Base-by-base conservation (phyloP, 2,329 filamentous ascomycete species). In the Fusarium musae region DNA sequence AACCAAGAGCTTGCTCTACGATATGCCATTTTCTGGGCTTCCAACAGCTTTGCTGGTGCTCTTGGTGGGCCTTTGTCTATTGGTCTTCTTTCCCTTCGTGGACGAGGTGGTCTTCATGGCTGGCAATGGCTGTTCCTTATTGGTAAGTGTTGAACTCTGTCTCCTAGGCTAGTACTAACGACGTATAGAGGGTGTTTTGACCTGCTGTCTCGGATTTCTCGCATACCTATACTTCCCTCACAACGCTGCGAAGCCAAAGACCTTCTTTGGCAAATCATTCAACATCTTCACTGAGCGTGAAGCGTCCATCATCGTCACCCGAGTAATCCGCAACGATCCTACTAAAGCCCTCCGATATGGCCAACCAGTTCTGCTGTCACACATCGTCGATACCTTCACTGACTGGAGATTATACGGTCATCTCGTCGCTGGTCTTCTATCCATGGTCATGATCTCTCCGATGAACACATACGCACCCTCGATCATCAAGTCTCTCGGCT, bases 51-150 rank as follows among this genome's bases (percentile, higher is more conserved):
- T 37, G 78, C 79, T 1, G 78, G 78, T 17, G 77, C 76, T 15
- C 68, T 78, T 6, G 73, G 78, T 5, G 78, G 78, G 1, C 78
- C 78, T 5, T 21, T 80, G 10, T 75, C 78, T 0, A 77, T 79
- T 6, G 78, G 78, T 2, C 57, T 80, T 3, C 65, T 80, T 4
- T 79, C 78, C 1, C 74, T 80, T 19, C 28, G 70, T 12, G 78
- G 78, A 4, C 28, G 68, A 56, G 73, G 70, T 1, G 77, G 77
- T 5, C 65, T 80, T 1, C 37, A 66, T 4, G 79, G 79, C 9
- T 80, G 79, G 79, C 77, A 79, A n/a, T 80, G 79, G 79, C 15
- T 80, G 4, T 80, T 80, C 16, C 59, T 80, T 0, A 75, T 80
- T 17, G 79, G 78, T 76, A 70, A 54, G 78, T 50, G 6, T 7